Base-by-base conservation (phyloP, 2,329 filamentous ascomycete species). In the Colletotrichum euphorbiae region DNA sequence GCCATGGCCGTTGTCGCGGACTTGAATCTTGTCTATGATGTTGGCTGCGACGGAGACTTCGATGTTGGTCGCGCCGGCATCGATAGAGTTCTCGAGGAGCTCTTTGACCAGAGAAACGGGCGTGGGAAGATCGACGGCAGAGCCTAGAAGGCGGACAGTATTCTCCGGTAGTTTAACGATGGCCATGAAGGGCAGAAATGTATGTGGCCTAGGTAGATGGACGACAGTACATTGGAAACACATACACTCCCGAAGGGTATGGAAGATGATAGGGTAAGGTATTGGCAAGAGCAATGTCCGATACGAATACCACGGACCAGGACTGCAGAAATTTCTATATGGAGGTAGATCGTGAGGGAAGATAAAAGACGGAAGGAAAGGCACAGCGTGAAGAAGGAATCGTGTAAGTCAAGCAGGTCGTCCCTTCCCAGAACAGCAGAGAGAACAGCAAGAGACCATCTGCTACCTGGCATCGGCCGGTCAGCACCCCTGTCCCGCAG, bases 1-100 rank as follows among this genome's bases (percentile, higher is more conserved):
- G 12, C 92, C 92, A 64, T 84, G 81, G n/a, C 92, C 92, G 78
- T 94, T 92, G 76, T 93, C 91, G 50, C 87, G 85, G 55, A 94
- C 87, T 73, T 91, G 87, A 42, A 95, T 86, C 60, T 84, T 86
- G 76, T 92, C 89, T 59, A 94, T 76, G 0, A 90, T 90, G 74
- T 94, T 90, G 46, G 83, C 73, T 4, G 90, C 86, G 13, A 93
- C 81, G 31, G 87, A 79, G 24, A 94, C 80, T 59, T 91, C 87
- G 65, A 95, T 81, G 2, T 84, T 85, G 2, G 86, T 90, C 12
- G 92, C 91, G 59, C 84, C 82, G 7, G 91, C 90, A 77, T 95
- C 92, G 19, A 94, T 84, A 48, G 91, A 85, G 76, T 95, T 94
- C 72, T 94, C 92, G 36, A 94, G 77, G 4, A 94, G 87, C 77